A percentile compares a stretch with the other conserved stretches of the same genome.
These are phyloP conservation scores for Kodamaea hsintzibuensis DNA, from an alignment of 805 yeast genomes.

Conservation along the genomic window DNA sequence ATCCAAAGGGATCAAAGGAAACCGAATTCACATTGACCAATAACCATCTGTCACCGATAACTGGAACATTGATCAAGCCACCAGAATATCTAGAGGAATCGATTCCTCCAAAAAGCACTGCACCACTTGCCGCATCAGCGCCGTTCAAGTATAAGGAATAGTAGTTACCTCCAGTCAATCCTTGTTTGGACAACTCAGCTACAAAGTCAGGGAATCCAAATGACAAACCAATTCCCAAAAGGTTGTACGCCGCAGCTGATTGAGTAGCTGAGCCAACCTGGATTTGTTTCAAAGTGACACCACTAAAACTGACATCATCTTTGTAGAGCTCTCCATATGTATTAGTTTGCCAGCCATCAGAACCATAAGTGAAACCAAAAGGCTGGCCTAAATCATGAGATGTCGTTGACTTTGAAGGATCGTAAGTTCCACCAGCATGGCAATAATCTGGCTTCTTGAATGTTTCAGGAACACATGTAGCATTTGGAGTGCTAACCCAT, in stretches of 20 bases:
- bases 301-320: slow-evolving; percentile 6
- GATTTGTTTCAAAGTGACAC: slow-evolving; percentile 7
- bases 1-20: no score
- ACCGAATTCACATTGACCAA: neutral
- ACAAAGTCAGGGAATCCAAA: slow-evolving; percentile 19
- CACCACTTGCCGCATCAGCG: slow-evolving; percentile 21
- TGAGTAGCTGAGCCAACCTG: slow-evolving; percentile 3
- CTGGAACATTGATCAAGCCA: slow-evolving; percentile 22
- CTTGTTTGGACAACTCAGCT: slow-evolving; percentile 23
- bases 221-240: slow-evolving; percentile 14
- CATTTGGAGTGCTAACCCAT: slow-evolving; percentile 4
- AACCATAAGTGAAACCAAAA: slow-evolving; percentile 1
- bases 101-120: slow-evolving; percentile 69
- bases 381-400: neutral
- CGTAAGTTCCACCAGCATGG: neutral
- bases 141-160: slow-evolving; percentile 27
- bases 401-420: neutral
- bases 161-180: slow-evolving; percentile 21
- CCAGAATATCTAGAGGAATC: slow-evolving; percentile 66
- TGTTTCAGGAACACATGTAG: neutral
- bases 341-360: no score
- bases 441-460: neutral
- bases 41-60: neutral
- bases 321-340: slow-evolving; percentile 4
- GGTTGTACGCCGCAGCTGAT: neutral